Base-by-base conservation (phyloP, 495 filamentous ascomycete genomes). In the Penicillium cataractarum region DNA sequence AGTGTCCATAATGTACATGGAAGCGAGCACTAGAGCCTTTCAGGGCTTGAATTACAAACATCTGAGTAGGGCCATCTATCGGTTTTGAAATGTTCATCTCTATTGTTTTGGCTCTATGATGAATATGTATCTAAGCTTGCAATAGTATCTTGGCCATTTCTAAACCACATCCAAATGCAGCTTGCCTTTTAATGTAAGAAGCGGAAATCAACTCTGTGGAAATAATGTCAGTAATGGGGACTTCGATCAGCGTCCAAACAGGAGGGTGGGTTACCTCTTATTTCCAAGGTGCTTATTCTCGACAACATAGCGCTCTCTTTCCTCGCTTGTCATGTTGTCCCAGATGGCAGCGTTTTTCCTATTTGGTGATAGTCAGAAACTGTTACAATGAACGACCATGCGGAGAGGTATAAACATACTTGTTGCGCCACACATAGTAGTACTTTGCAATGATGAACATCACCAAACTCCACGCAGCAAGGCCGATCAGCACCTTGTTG, bases 251-350 rank as follows among this genome's bases (percentile, higher is more conserved):
- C 19, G 3, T 19, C 19, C 6, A 32, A 4, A 19, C 24, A 1
- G 35, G 50, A 53, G 40, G 4, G 22, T 17, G 35, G 65, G 64
- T 51, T 69, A 82, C 78, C 90, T 80, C 75, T 92, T 92, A 65
- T 89, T 92, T 27, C 91, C 90, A 61, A 82, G 79, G 65, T 91
- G 85, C 10, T 69, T 82, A 26, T 89, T 90, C 3, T 86, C 86
- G 5, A 74, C 76, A 13, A 93, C 73, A 67, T 93, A 95, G 27
- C 80, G 74, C 26, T 84, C 67, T 67, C 80, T 78, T 71, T 93
- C 86, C 17, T 82, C 84, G 19, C 79, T 78, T 15, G 72, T 82
- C 89, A 93, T 89, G 0, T 72, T 74, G 60, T 81, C 74, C 90
- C 84, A 86, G 19, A 74, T 76, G 27, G 71, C 74, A 29, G 80